Conservation (phyloP, 140 eudicot species). For the Bidens hawaiensis region DNA sequence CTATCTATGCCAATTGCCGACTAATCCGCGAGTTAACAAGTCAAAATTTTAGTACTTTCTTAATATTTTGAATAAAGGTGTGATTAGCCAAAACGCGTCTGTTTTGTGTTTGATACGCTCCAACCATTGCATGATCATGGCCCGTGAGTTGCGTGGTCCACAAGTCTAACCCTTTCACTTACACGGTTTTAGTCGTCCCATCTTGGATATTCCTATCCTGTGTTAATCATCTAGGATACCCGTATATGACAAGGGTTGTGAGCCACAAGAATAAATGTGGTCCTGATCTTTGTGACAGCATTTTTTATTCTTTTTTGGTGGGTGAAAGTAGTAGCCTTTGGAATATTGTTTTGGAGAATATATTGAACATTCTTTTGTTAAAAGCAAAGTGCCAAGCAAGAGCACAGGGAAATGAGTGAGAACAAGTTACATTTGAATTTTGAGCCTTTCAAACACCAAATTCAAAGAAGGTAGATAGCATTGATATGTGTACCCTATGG, state of each 20-base stretch:
- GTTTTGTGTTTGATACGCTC: slow-evolving; percentile 13
- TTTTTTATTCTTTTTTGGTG: no score
- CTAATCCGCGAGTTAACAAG: slow-evolving; percentile 12
- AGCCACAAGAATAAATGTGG: slow-evolving; percentile 29
- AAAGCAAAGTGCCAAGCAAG: slow-evolving; percentile 20
- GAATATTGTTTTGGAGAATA: slow-evolving; percentile 18
- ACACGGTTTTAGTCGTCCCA: slow-evolving; percentile 24
- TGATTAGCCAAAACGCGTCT: slow-evolving; percentile 18
- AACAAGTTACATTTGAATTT: slow-evolving; percentile 15
- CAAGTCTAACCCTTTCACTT: background rate
- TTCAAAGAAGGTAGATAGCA: slow-evolving; percentile 3
- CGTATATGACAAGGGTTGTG: background rate
- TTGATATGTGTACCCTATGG: slow-evolving; percentile 17
- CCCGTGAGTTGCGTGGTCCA: slow-evolving; percentile 24
- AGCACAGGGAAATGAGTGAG: background rate
- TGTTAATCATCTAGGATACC: slow-evolving; percentile 12
- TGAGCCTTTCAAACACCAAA: slow-evolving; percentile 19
- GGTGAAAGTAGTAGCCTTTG: background rate
- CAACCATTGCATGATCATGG: slow-evolving; percentile 14
- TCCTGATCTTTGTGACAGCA: slow-evolving; percentile 9
- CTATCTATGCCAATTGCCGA: slow-evolving; percentile 19
- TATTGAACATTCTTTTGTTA: slow-evolving; percentile 18
- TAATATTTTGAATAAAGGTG: background rate
- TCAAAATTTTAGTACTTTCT: slow-evolving; percentile 8
- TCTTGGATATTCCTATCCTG: slow-evolving; percentile 5